Evolutionary conservation across 495 filamentous ascomycete genomes (phyloP).

Genomic region (Xylaria longipes): DNA sequence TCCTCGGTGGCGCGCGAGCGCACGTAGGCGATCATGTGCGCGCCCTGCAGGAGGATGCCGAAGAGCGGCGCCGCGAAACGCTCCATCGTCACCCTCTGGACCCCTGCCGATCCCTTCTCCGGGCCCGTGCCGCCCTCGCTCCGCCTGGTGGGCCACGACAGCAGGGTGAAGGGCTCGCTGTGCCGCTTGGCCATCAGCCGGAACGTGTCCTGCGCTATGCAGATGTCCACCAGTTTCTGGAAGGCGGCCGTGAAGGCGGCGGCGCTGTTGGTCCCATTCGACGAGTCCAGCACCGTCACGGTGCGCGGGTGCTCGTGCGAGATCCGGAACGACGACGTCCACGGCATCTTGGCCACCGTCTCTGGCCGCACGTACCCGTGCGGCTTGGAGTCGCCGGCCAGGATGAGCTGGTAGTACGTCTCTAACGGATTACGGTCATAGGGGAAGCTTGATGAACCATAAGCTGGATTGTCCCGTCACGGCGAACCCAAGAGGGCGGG

Average conservation of each 20-base stretch:
- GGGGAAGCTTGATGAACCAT: conserved; percentile 31
- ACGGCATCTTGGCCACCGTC: conserved; percentile 54
- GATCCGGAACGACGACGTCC: conserved; percentile 48
- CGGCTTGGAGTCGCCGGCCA: conserved; percentile 42
- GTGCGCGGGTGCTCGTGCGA: conserved; percentile 37
- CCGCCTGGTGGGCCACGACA: conserved; percentile 41
- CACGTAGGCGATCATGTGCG: conserved; percentile 58
- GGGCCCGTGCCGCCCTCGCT: conserved; percentile 28
- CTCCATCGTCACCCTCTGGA: conserved; percentile 47
- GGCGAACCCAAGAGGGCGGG: background rate
- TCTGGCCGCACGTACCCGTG: conserved; percentile 53
- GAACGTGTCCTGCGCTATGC: conserved; percentile 48
- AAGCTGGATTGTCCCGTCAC: conserved; percentile 24
- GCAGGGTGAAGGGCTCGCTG: conserved; percentile 55
- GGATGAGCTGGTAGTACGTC: conserved; percentile 42
- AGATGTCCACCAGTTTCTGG: conserved; percentile 42
- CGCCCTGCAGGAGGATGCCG: conserved; percentile 56
- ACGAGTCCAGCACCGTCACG: conserved; percentile 43
- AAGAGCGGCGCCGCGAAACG: conserved; percentile 56
- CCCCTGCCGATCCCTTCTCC: background rate
- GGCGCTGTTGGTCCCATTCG: conserved; percentile 29
- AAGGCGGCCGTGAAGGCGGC: conserved; percentile 42
- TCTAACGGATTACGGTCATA: conserved; percentile 33
- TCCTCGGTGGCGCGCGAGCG: conserved; percentile 29
- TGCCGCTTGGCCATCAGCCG: conserved; percentile 46